phyloP scores from a whole-genome alignment of 73 alveolate genomes.

The Paramecium bursaria region DNA sequence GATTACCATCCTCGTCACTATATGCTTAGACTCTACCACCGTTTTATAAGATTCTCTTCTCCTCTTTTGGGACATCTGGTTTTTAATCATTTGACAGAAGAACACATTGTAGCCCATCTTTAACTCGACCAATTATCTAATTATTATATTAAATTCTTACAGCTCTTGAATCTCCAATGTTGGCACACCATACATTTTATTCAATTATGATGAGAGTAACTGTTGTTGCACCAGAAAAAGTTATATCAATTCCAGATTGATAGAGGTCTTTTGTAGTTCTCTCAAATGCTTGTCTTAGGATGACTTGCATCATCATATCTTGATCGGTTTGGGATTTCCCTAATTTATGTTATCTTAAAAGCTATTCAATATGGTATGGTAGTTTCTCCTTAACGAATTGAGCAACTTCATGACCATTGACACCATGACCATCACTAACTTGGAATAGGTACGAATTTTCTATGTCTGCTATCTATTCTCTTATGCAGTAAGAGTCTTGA shows the following conservation, averaged over 20 bases:
- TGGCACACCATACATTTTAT: constrained; percentile 78
- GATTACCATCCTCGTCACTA: constrained; percentile 71
- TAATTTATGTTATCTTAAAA: constrained; percentile 59
- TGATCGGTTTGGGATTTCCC: constrained; percentile 25
- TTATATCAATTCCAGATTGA: constrained; percentile 75
- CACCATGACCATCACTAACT: constrained; percentile 99
- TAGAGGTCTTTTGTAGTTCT: constrained; percentile 63
- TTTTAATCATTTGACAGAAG: constrained; percentile 89
- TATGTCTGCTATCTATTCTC: constrained; percentile 56
- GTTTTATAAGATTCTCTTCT: constrained; percentile 78
- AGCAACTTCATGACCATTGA: constrained; percentile 93
- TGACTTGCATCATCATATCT: constrained; percentile 61
- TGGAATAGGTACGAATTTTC: constrained; percentile 83
- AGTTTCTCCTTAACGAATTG: constrained; percentile 83
- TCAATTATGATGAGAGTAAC: constrained; percentile 68
- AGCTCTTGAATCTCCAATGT: constrained; percentile 89
- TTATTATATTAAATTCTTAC: constrained; percentile 11
- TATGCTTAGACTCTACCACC: constrained; percentile 93
- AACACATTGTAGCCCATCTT: constrained; percentile 75
- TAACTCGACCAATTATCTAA: constrained; percentile 18
- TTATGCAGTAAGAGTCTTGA: constrained; percentile 59
- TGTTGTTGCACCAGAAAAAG: constrained; percentile 83
- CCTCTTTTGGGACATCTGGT: constrained; percentile 89
- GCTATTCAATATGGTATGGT: constrained; percentile 71
- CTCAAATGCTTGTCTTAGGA: constrained; percentile 52